phyloP scores from a whole-genome alignment of 169 alveolate genomes.

The Amoebophrya sp. region DNA sequence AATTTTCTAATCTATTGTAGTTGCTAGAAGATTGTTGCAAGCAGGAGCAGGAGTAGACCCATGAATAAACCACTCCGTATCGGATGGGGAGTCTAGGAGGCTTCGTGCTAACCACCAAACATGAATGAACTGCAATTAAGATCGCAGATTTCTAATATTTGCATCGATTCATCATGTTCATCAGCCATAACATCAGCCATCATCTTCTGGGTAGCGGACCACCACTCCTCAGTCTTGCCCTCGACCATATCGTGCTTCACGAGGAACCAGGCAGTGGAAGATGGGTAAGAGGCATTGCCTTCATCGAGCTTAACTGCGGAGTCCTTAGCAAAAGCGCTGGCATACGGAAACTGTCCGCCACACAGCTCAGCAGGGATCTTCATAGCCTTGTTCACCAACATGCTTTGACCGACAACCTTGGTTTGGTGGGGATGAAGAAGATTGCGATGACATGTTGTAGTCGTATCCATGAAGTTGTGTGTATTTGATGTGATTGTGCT shows the following conservation, averaged over 20 bases:
- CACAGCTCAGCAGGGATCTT: background rate
- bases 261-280: background rate
- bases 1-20: too few relatives aligned
- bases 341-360: background rate
- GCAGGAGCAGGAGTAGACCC: too few relatives aligned
- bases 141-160: too few relatives aligned
- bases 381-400: background rate
- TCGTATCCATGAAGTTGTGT: background rate
- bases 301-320: background rate
- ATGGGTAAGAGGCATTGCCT: background rate
- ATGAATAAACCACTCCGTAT: too few relatives aligned
- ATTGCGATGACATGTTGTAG: background rate
- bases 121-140: too few relatives aligned
- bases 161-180: too few relatives aligned
- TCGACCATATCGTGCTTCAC: constrained; percentile 8
- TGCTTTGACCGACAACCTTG: background rate
- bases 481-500: background rate
- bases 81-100: too few relatives aligned
- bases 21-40: too few relatives aligned
- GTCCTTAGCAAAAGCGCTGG: background rate
- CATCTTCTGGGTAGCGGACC: background rate
- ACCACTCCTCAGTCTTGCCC: constrained; percentile 22
- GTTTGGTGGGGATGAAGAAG: background rate
- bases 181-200: background rate
- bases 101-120: too few relatives aligned